Percentiles rank a stretch among this genome's conserved stretches.
These are phyloP conservation scores for Epichloe sibirici DNA, from an alignment of 2,329 filamentous ascomycete genomes.

Conservation along the genomic window DNA sequence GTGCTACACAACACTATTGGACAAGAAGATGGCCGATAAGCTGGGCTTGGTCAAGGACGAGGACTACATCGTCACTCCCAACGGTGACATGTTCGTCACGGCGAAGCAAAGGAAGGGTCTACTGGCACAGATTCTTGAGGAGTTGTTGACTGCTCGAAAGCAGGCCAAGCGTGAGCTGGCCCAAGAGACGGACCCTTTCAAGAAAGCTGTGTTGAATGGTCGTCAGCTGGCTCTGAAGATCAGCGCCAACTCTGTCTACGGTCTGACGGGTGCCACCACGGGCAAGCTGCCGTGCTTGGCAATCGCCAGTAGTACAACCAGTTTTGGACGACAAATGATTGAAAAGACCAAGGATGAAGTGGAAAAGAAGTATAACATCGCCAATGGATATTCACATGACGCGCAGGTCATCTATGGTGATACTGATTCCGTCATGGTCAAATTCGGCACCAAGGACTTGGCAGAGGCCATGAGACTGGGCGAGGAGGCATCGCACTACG, in stretches of 20 bases:
- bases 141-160: conserved; percentile 83
- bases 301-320: conserved; percentile 93
- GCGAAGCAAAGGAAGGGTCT: conserved; percentile 81
- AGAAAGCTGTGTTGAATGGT: conserved; percentile 95
- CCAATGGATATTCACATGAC: conserved; percentile 88
- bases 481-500: conserved; percentile 79
- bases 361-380: conserved; percentile 76
- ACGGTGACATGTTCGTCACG: conserved; percentile 87
- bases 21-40: conserved; percentile 60
- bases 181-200: conserved; percentile 86
- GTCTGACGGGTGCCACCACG: conserved; percentile 88
- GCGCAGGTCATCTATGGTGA: conserved; percentile 97
- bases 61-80: conserved; percentile 93
- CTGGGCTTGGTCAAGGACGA: conserved; percentile 72
- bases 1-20: conserved; percentile 85
- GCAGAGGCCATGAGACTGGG: conserved; percentile 86
- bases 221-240: conserved; percentile 92
- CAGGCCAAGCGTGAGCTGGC: conserved; percentile 85
- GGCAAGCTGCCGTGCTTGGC: conserved; percentile 90
- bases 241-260: conserved; percentile 96
- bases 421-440: conserved; percentile 99
- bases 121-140: conserved; percentile 88
- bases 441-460: conserved; percentile 84
- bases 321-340: conserved; percentile 97
- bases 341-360: conserved; percentile 96